Base-by-base conservation (phyloP, 306 rosid species). In the Citrullus amarus region DNA sequence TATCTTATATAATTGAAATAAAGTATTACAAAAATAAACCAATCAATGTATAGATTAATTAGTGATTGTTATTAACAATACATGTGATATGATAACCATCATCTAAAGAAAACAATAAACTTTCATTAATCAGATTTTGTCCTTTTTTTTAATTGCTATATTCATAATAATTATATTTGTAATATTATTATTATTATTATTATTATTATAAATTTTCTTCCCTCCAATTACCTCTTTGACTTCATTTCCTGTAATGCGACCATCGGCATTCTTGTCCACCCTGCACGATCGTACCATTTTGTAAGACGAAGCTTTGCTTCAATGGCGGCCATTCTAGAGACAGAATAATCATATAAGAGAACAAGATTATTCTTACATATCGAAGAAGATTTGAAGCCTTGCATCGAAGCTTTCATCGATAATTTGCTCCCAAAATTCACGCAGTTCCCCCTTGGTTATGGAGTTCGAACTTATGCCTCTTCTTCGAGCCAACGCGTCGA, bases 251-350 rank as follows among this genome's bases (percentile, higher is more conserved):
- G 93, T 86, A 73, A 94, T 90, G 79, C 97, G 78, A 10, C 98
- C 98, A 32, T 94, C 98, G 4, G 93, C 96, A 77, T 94, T 82
- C 82, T 90, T 92, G 81, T 94, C 98, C 83, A 94, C 98, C 97
- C 97, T 94, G 91, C 70, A 77, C 68, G 67, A 61, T 62, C 55
- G 10, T 15, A 39, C n/a, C 58, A 13, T 44, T 7, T 60, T 20
- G 69, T 75, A 4, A 75, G 12, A 53, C 32, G 1, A 54, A n/a
- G 20, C 36, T 32, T 30, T 32, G 32, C 15, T 53, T 75, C 11
- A 34, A 66, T 68, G 54, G 59, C 59, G 50, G 14, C 32, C 6
- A 20, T 57, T 44, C 34, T 66, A 55, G 32, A 34, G 18, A 53
- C 9, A 53, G 11, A 50, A 5, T 16, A 6, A 16, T 53, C 57